A percentile compares a stretch with the other conserved stretches of the same genome.
These are phyloP conservation scores for Hypericum androsaemum DNA, from an alignment of 345 rosid genomes.

Conservation along the genomic window DNA sequence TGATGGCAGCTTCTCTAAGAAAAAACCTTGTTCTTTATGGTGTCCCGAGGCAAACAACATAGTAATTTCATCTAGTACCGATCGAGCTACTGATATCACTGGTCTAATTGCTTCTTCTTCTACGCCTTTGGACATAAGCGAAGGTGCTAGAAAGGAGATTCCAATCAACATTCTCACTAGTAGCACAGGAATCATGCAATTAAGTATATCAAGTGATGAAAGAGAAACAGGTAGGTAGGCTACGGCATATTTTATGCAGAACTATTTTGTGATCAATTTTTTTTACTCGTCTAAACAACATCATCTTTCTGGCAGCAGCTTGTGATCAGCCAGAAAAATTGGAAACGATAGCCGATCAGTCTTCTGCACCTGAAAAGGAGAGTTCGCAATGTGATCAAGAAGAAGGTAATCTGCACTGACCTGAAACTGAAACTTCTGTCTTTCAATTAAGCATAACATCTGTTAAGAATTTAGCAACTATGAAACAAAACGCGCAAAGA, in stretches of 20 bases:
- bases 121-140: conserved; percentile 7
- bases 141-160: conserved; percentile 16
- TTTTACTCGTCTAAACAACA: conserved; percentile 3
- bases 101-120: conserved; percentile 1
- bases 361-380: conserved; percentile 15
- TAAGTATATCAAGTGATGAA: conserved; percentile 18
- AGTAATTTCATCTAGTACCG: conserved; percentile 16
- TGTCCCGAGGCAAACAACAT: conserved; percentile 31
- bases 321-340: conserved; percentile 18
- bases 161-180: conserved; percentile 14
- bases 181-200: conserved; percentile 18
- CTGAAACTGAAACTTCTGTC: no score
- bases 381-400: conserved; percentile 9
- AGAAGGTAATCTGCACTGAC: neutral
- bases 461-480: no score
- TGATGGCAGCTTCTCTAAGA: conserved; percentile 44
- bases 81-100: conserved; percentile 17
- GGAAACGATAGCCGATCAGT: conserved; percentile 7
- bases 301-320: conserved; percentile 22
- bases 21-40: conserved; percentile 30
- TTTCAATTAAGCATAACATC: no score
- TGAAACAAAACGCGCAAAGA: no score
- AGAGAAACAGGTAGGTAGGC: conserved; percentile 14
- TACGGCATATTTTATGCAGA: no score
- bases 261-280: no score